Evolutionary conservation across 2,329 filamentous ascomycete species (phyloP).

Genomic region (Seiridium cupressi): DNA sequence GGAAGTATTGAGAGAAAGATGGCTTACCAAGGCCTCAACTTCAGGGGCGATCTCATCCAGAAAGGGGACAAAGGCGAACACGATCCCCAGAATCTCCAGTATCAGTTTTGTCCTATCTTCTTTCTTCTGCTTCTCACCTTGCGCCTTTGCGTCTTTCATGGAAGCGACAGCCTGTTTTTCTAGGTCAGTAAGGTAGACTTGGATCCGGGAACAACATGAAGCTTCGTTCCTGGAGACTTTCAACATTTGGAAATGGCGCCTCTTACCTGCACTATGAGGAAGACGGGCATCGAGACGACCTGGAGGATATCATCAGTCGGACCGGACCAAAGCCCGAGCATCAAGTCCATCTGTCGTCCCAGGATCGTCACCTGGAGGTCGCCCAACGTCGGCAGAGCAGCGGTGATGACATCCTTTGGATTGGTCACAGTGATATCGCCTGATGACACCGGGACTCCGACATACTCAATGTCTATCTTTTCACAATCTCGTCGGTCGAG

Average conservation of each 20-base stretch:
- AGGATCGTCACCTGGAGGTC: not conserved
- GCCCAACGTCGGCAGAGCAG: not conserved
- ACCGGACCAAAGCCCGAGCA: not conserved
- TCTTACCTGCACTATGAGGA: not conserved
- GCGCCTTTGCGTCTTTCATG: not conserved
- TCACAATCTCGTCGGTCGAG: not conserved
- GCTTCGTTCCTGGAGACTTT: too few species aligned
- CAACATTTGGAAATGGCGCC: too few species aligned
- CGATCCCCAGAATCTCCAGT: not conserved
- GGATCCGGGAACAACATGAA: too few species aligned
- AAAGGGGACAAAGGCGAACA: not conserved
- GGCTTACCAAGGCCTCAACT: not conserved
- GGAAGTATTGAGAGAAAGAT: not conserved
- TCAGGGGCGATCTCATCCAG: not conserved
- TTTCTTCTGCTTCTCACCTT: not conserved
- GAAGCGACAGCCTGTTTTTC: not conserved
- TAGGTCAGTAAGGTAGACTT: too few species aligned
- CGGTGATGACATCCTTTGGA: slow-evolving; percentile 1
- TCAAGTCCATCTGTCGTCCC: not conserved
- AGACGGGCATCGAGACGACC: slow-evolving; percentile 1
- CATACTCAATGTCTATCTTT: not conserved
- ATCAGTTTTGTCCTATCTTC: not conserved
- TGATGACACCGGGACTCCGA: not conserved
- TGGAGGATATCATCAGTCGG: not conserved
- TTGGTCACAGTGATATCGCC: not conserved